Conservation (phyloP, 139 green algal genomes). For the Trebouxia sp. region DNA sequence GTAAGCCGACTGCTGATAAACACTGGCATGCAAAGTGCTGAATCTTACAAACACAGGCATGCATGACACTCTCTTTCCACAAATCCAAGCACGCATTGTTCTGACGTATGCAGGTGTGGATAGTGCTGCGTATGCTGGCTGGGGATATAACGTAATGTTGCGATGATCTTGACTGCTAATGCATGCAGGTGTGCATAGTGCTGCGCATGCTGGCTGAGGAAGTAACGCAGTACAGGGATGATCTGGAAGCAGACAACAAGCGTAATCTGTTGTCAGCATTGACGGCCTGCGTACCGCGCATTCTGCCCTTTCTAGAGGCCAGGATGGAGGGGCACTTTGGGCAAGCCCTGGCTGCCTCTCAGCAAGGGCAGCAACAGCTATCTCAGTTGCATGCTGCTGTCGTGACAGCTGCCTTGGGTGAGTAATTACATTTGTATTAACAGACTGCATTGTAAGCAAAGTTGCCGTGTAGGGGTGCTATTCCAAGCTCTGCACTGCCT, state of each 20-base stretch:
- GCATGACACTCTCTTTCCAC: no score
- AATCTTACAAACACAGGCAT: no score
- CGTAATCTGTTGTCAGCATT: slow-evolving; percentile 64
- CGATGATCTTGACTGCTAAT: not conserved
- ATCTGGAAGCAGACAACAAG: slow-evolving; percentile 55
- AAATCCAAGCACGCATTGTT: no score
- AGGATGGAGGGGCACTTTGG: slow-evolving; percentile 45
- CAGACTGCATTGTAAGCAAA: no score
- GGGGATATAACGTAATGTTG: slow-evolving; percentile 42
- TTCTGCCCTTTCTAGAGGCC: slow-evolving; percentile 68
- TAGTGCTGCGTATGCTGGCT: no score
- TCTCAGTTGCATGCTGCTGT: slow-evolving; percentile 48
- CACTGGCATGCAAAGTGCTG: no score
- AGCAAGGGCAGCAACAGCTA: slow-evolving; percentile 28
- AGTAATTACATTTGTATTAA: no score
- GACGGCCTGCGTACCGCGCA: slow-evolving; percentile 43
- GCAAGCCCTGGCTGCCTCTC: slow-evolving; percentile 26
- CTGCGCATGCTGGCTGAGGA: slow-evolving; percentile 78
- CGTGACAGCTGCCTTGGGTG: slow-evolving; percentile 58
- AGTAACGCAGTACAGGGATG: slow-evolving; percentile 60
- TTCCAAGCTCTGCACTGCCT: no score
- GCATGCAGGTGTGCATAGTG: slow-evolving; percentile 62
- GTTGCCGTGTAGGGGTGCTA: no score
- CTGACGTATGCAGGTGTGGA: no score
- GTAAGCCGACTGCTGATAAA: no score